Base-by-base conservation (phyloP, 192 early-diverging fungal species). In the Pilaira anomala region DNA sequence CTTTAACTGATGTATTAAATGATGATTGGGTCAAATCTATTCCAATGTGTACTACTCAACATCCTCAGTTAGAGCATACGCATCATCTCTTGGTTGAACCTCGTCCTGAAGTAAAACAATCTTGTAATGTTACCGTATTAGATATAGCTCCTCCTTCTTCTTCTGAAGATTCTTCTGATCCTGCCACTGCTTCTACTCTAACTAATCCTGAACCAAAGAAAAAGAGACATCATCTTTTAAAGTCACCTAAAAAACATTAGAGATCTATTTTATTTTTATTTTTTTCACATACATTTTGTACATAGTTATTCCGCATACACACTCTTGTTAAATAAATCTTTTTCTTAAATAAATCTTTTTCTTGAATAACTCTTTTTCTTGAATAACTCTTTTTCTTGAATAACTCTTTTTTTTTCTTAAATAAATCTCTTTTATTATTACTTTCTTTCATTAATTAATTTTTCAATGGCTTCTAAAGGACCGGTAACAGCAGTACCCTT, bases 11-110 rank as follows among this genome's bases (percentile, higher is more conserved):
- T 26, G 78, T 93, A 21, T 65, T 94, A 26, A 77, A 85, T 9
- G 84, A 85, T 68, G 72, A 82, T 19, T 97, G 94, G 94, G 86
- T 87, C 63, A 82, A 83, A 62, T 73, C 71, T n/a, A 74, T 91
- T 24, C 76, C 80, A 7, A 66, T 79, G 25, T 91, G 88, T 48
- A 40, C 41, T 7, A 21, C 41, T 29, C 63, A 41, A 6, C 46
- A 54, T 13, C 36, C 63, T 28, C 48, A 48, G 14, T 25, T 41
- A 11, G 56, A 45, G 3, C 72, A 74, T 60, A 26, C 53, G 12
- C 72, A 74, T 46, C 72, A 74, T 69, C 46, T 68, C 12, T 30
- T 74, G 5, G 67, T 69, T n/a, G 46, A 59, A 22, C 69, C 69
- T 5, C 14, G 56, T 18, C 24, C 29, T 2, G 24, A 60, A n/a